phyloP scores from a whole-genome alignment of 306 rosid genomes.

The Rosa multiflora region DNA sequence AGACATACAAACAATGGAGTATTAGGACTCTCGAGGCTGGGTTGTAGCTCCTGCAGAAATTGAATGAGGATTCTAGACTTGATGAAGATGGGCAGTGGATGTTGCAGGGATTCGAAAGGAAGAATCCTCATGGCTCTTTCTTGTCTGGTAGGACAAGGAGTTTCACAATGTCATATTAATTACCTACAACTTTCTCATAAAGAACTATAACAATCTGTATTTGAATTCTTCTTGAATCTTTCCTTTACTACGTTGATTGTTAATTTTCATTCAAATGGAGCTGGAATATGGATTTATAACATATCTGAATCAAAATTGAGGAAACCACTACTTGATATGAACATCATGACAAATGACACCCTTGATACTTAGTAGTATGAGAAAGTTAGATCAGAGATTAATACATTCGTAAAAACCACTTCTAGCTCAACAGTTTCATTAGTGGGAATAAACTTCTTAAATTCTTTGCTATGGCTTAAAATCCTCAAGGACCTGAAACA shows the following conservation, averaged over 20 bases:
- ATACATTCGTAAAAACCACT: no score
- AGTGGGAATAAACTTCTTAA: no score
- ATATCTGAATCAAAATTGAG: background rate
- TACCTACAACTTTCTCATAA: background rate
- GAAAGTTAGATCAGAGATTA: no score
- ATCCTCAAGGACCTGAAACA: no score
- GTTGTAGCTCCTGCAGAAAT: slow-evolving; percentile 19
- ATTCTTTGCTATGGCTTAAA: no score
- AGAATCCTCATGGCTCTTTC: slow-evolving; percentile 18
- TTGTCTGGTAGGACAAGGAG: slow-evolving; percentile 7
- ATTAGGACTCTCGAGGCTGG: slow-evolving; percentile 22
- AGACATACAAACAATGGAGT: slow-evolving; percentile 23
- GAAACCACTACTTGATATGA: background rate
- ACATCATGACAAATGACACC: no score
- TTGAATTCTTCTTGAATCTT: background rate
- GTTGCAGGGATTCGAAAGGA: slow-evolving; percentile 31
- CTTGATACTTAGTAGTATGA: no score
- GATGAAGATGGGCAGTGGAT: slow-evolving; percentile 28
- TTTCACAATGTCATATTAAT: background rate
- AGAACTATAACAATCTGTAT: background rate
- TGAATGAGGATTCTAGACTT: background rate
- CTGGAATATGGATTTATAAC: background rate
- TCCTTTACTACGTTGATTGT: background rate
- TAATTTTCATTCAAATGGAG: background rate
- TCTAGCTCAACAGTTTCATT: no score